A percentile compares a stretch with the other conserved stretches of the same genome.
phyloP scores from a whole-genome alignment of 768 basidiomycete genomes.

The Coprinellus aureogranulatus region DNA sequence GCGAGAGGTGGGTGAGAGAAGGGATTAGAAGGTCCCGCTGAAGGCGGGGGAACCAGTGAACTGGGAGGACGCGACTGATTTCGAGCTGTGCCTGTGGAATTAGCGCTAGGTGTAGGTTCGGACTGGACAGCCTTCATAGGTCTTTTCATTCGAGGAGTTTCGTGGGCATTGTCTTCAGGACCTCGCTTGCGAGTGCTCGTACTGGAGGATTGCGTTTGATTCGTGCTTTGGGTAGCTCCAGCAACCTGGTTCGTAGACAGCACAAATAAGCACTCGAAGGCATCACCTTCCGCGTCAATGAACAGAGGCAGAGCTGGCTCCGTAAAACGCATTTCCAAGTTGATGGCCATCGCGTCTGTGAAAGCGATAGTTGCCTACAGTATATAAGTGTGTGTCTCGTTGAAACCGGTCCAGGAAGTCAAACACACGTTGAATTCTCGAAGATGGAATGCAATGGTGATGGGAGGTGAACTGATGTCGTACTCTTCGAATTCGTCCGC shows the following conservation, averaged over 20 bases:
- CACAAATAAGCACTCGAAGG: conserved; percentile 64
- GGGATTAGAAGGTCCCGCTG: conserved; percentile 24
- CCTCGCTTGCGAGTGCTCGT: conserved; percentile 40
- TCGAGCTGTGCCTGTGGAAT: neutral
- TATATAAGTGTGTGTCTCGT: neutral
- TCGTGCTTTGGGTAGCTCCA: conserved; percentile 27
- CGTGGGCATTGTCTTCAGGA: conserved; percentile 38
- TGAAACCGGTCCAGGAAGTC: neutral
- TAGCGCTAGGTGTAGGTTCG: conserved; percentile 3
- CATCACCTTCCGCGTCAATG: conserved; percentile 72
- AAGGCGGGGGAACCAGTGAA: conserved; percentile 13
- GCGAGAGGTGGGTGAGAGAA: conserved; percentile 25
- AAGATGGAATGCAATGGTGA: conserved; percentile 74
- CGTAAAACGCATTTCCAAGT: conserved; percentile 73
- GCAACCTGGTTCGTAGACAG: conserved; percentile 72
- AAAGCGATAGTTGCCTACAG: conserved; percentile 76
- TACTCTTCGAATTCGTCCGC: conserved; percentile 81
- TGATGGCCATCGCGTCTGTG: conserved; percentile 65
- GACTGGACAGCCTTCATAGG: conserved; percentile 51
- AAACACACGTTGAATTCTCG: conserved; percentile 74
- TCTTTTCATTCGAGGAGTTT: conserved; percentile 47
- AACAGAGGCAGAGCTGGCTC: conserved; percentile 72
- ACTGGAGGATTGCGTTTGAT: conserved; percentile 20
- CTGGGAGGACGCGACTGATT: conserved; percentile 13
- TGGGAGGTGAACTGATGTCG: conserved; percentile 59